Conservation (phyloP, 257 asterid species). For the Ehretia macrophylla region DNA sequence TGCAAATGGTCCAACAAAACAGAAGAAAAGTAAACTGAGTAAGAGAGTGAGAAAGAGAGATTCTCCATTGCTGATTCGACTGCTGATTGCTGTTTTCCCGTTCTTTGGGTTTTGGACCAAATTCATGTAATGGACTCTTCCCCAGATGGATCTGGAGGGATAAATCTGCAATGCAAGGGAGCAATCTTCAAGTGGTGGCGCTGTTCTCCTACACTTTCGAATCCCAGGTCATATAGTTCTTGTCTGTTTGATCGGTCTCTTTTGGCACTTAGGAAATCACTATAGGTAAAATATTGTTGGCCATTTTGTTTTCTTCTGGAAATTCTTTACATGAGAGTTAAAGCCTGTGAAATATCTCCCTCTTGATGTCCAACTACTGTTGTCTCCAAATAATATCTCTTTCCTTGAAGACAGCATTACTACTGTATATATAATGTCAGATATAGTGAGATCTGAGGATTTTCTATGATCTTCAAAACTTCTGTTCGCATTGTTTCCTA, state of each 20-base stretch:
- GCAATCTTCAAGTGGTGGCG: no score
- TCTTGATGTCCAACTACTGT: no score
- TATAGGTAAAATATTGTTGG: not conserved
- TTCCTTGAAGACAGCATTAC: no score
- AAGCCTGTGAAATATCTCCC: not conserved
- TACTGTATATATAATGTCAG: no score
- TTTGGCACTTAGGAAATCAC: no score
- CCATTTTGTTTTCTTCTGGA: not conserved
- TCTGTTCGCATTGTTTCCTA: no score
- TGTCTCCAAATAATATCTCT: not conserved
- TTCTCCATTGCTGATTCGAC: conserved; percentile 42
- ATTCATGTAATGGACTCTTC: conserved; percentile 29
- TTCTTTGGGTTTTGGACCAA: conserved; percentile 63
- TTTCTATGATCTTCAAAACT: no score
- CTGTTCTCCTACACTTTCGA: no score
- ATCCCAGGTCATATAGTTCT: no score
- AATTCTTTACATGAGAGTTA: not conserved
- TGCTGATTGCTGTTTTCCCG: conserved; percentile 53
- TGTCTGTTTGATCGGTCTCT: not conserved
- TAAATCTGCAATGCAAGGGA: not conserved
- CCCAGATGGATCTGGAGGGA: not conserved
- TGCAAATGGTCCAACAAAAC: conserved; percentile 16
- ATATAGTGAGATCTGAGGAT: no score
- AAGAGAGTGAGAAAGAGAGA: conserved; percentile 45
- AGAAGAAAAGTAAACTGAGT: conserved; percentile 34